A percentile compares a stretch with the other conserved stretches of the same genome.
These are phyloP conservation scores for Saccharomycopsis malanga DNA, from an alignment of 805 yeast genomes.

Conservation along the genomic window DNA sequence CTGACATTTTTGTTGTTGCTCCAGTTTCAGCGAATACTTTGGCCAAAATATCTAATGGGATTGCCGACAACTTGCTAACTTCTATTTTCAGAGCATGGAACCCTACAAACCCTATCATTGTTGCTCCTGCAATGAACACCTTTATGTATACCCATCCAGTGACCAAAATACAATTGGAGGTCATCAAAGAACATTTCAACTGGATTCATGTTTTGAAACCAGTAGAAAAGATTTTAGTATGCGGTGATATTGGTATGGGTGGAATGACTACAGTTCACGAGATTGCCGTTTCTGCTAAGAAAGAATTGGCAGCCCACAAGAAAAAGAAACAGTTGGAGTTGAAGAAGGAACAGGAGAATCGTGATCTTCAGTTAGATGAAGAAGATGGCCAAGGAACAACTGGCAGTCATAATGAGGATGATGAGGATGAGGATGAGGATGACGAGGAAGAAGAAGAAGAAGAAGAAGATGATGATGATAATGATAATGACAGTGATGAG, in stretches of 20 bases:
- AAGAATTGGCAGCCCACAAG: constrained; percentile 30
- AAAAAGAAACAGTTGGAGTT: constrained; percentile 22
- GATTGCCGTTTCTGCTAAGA: constrained; percentile 53
- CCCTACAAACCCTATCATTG: constrained; percentile 59
- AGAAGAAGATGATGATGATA: constrained; percentile 11
- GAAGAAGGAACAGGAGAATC: constrained; percentile 12
- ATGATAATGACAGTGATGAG: constrained; percentile 10
- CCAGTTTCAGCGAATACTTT: constrained; percentile 77
- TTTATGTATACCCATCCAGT: constrained; percentile 74
- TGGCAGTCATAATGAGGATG: constrained; percentile 4
- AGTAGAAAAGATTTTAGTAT: constrained; percentile 68
- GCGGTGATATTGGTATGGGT: constrained; percentile 89
- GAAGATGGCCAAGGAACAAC: background rate
- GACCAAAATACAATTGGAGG: constrained; percentile 61
- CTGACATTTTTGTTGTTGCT: constrained; percentile 68
- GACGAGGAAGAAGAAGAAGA: constrained; percentile 24
- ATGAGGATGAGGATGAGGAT: constrained; percentile 12
- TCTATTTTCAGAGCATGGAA: constrained; percentile 75
- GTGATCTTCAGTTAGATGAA: constrained; percentile 4
- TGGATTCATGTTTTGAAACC: constrained; percentile 71
- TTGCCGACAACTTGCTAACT: constrained; percentile 70
- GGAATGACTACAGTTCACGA: constrained; percentile 89
- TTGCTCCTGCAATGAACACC: constrained; percentile 87
- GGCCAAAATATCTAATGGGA: constrained; percentile 68
- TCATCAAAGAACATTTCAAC: constrained; percentile 64